These are phyloP conservation scores for Grosmannia serpens DNA, from an alignment of 2,329 filamentous ascomycete genomes.

Conservation along the genomic window DNA sequence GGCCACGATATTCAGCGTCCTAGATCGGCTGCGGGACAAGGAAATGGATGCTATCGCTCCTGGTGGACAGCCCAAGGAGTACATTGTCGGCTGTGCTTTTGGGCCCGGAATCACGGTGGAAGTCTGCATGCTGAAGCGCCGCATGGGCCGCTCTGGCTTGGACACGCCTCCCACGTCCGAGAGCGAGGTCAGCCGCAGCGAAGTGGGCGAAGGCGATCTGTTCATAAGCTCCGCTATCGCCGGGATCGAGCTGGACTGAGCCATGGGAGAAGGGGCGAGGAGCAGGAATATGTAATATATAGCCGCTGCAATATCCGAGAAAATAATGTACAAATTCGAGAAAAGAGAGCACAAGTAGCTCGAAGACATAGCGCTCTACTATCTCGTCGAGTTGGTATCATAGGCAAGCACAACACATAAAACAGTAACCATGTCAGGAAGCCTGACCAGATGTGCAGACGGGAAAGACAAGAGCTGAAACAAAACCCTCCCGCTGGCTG, in stretches of 20 bases:
- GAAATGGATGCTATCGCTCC: slow-evolving; percentile 49
- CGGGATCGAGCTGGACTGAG: slow-evolving; percentile 20
- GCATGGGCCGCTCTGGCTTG: slow-evolving; percentile 25
- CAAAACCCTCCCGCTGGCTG: too few species aligned
- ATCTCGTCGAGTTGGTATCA: neutral
- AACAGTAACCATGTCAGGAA: too few species aligned
- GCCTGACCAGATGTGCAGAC: too few species aligned
- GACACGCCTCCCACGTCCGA: slow-evolving; percentile 44
- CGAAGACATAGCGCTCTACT: too few species aligned
- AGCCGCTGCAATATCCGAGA: neutral
- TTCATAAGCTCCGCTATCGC: slow-evolving; percentile 22
- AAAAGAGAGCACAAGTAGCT: neutral
- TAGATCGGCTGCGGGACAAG: slow-evolving; percentile 47
- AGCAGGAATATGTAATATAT: neutral
- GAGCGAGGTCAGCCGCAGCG: slow-evolving; percentile 33
- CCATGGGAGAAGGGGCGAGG: neutral
- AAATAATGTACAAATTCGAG: neutral
- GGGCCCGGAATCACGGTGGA: slow-evolving; percentile 59
- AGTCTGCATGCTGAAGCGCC: slow-evolving; percentile 53
- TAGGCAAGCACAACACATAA: neutral
- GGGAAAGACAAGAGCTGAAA: too few species aligned
- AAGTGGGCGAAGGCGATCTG: slow-evolving; percentile 22
- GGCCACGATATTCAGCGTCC: slow-evolving; percentile 56
- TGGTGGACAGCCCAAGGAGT: slow-evolving; percentile 36
- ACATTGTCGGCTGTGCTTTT: slow-evolving; percentile 57